A percentile compares a stretch with the other conserved stretches of the same genome.
phyloP scores from a whole-genome alignment of 768 basidiomycete genomes.

The Trametopsis cervina region DNA sequence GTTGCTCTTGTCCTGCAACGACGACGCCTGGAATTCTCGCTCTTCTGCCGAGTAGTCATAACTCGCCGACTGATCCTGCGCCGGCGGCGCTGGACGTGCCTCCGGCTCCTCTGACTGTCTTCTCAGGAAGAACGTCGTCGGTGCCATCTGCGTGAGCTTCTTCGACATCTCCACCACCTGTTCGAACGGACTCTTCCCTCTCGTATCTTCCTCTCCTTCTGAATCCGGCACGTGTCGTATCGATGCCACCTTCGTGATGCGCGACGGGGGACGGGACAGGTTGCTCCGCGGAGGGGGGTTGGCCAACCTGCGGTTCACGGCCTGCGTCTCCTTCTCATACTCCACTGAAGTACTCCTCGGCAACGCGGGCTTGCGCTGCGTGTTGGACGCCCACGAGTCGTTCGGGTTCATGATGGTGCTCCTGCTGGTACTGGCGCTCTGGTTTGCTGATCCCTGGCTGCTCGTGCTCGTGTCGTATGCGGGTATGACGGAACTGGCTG shows the following conservation, averaged over 20 bases:
- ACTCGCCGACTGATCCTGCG: constrained; percentile 37
- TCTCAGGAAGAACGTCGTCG: constrained; percentile 60
- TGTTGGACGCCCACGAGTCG: constrained; percentile 59
- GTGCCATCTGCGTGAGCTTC: constrained; percentile 29
- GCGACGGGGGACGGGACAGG: constrained; percentile 31
- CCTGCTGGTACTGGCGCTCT: constrained; percentile 4
- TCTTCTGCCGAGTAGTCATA: constrained; percentile 82
- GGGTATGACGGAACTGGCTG: constrained; percentile 31
- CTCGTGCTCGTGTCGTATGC: constrained; percentile 12
- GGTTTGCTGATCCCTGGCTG: constrained; percentile 10
- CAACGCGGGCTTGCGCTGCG: constrained; percentile 38
- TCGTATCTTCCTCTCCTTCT: constrained; percentile 50
- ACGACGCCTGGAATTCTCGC: constrained; percentile 41
- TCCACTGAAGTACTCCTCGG: constrained; percentile 77
- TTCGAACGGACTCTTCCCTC: constrained; percentile 67
- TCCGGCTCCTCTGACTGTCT: constrained; percentile 55
- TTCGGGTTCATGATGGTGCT: constrained; percentile 43
- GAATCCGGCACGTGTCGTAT: constrained; percentile 59
- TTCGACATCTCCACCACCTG: constrained; percentile 50
- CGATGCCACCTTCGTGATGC: constrained; percentile 50
- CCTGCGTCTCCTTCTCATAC: constrained; percentile 62
- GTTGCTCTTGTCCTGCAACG: constrained; percentile 10
- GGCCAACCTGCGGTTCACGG: constrained; percentile 48
- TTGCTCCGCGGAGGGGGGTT: constrained; percentile 47
- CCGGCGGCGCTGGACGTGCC: constrained; percentile 23